Percentiles rank a stretch among this genome's conserved stretches.
These are phyloP conservation scores for Fusarium dimerum DNA, from an alignment of 2,329 filamentous ascomycete species.

Conservation along the genomic window DNA sequence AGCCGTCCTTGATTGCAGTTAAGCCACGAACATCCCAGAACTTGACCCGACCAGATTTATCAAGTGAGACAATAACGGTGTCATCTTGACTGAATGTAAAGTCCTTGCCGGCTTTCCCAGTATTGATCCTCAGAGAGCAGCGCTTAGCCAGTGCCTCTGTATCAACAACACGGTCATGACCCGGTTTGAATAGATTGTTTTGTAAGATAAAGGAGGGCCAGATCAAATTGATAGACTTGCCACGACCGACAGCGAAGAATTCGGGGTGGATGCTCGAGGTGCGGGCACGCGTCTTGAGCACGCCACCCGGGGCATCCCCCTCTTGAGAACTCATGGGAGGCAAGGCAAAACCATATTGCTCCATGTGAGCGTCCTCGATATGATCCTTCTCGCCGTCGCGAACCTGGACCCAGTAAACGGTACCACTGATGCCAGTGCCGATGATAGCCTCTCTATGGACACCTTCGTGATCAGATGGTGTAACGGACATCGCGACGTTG, in stretches of 20 bases:
- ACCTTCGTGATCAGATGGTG: slow-evolving; percentile 55
- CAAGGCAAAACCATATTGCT: slow-evolving; percentile 84
- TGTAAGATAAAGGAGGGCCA: slow-evolving; percentile 66
- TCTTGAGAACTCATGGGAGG: slow-evolving; percentile 84
- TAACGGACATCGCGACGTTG: slow-evolving; percentile 82
- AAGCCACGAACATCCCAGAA: slow-evolving; percentile 96
- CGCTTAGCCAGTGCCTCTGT: slow-evolving; percentile 86
- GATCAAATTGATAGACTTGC: slow-evolving; percentile 93
- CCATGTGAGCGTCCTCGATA: slow-evolving; percentile 75
- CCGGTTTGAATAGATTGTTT: slow-evolving; percentile 63
- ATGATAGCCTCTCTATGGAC: slow-evolving; percentile 78
- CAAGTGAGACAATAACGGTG: slow-evolving; percentile 87
- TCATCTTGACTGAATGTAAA: slow-evolving; percentile 98
- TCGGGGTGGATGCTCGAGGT: slow-evolving; percentile 86
- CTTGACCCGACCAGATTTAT: slow-evolving; percentile 94
- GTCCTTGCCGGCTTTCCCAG: slow-evolving; percentile 96
- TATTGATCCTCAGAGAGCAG: slow-evolving; percentile 89
- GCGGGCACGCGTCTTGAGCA: slow-evolving; percentile 93
- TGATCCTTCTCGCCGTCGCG: slow-evolving; percentile 76
- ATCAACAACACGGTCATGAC: slow-evolving; percentile 71
- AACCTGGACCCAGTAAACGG: slow-evolving; percentile 93
- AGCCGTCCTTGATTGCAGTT: slow-evolving; percentile 54
- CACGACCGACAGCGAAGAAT: slow-evolving; percentile 92
- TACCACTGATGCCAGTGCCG: slow-evolving; percentile 89
- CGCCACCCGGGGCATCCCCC: slow-evolving; percentile 86